phyloP scores from a whole-genome alignment of 192 early-diverging fungal species.

The Podila clonocystis region DNA sequence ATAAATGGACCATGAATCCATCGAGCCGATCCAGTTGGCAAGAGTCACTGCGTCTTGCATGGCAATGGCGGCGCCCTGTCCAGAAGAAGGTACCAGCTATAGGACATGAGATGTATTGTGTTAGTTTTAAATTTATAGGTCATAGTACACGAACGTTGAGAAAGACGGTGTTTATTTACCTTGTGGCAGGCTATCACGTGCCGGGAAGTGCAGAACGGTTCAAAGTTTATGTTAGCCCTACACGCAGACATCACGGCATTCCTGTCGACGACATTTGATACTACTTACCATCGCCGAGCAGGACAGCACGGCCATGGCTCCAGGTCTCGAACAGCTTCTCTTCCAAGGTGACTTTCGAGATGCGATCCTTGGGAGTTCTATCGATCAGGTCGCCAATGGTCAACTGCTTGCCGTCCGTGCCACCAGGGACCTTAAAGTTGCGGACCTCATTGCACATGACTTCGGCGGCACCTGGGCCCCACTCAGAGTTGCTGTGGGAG shows the following conservation, averaged over 20 bases:
- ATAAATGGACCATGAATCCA: background rate
- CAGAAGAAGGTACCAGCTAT: background rate
- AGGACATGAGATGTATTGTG: too few species aligned
- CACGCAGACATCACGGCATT: background rate
- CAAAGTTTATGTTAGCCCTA: background rate
- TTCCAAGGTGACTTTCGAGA: constrained; percentile 14
- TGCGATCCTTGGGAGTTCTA: constrained; percentile 5
- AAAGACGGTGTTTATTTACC: background rate
- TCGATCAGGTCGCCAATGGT: constrained; percentile 20
- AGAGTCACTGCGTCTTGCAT: constrained; percentile 7
- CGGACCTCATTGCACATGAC: constrained; percentile 10
- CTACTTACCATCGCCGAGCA: constrained; percentile 1
- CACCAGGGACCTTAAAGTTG: background rate
- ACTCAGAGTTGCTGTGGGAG: background rate
- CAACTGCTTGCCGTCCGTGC: background rate
- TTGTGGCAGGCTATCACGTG: constrained; percentile 8
- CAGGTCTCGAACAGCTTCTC: constrained; percentile 13
- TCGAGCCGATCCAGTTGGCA: constrained; percentile 2
- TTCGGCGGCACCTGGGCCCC: constrained; percentile 18
- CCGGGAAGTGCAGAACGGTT: background rate
- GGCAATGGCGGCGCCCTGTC: constrained; percentile 1
- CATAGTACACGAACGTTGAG: background rate
- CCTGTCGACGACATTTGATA: background rate
- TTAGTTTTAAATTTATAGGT: too few species aligned
- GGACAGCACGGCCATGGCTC: background rate